Evolutionary conservation across 805 yeast genomes (phyloP), one percentile per base, ranked within the genome.

Genomic region (Nakazawaea molendinolei): DNA sequence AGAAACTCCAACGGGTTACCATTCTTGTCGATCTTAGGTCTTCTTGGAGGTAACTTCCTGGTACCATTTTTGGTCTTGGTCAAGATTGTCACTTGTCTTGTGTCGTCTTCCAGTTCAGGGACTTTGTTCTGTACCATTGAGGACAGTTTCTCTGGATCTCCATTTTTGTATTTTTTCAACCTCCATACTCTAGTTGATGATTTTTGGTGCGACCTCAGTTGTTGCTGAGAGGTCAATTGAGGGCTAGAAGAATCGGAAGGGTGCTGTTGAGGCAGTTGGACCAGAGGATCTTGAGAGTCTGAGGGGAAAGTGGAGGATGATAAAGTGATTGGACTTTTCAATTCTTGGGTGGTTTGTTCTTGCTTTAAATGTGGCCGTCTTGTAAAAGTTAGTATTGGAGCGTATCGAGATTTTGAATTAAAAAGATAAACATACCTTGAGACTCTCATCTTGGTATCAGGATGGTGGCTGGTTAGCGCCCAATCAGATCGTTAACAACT

Each of bases 381-480:
- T 12, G 5, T 8, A 17, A 23, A 12, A 5, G 17, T 15, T 23
- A 15, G 9, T 12, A 23, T n/a, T 20, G 8, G 5, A n/a, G 5
- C 13, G 5, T n/a, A 13, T 8, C 14, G 15, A 9, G 8, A 23
- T 7, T 3, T 25, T 24, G 25, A 22, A 7, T 41, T 45, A 12
- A 17, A 8, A 16, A 28, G 8, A 10, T 14, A 14, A 10, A 33
- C 36, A 8, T 33, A 33, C 36, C 31, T 33, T 8, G 36, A 6
- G 30, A 33, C 33, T 51, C 63, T 34, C 61, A 60, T 31, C 63
- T 68, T 44, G 38, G 63, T 23, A 55, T 61, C n/a, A 15, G 10
- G 10, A 16, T 16, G 30, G 4, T 8, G n/a, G n/a, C n/a, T n/a
- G n/a, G n/a, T n/a, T n/a, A n/a, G n/a, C 14, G 14, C 12, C 8